Conservation (phyloP, 768 basidiomycete genomes). For the Calvatia gigantea region DNA sequence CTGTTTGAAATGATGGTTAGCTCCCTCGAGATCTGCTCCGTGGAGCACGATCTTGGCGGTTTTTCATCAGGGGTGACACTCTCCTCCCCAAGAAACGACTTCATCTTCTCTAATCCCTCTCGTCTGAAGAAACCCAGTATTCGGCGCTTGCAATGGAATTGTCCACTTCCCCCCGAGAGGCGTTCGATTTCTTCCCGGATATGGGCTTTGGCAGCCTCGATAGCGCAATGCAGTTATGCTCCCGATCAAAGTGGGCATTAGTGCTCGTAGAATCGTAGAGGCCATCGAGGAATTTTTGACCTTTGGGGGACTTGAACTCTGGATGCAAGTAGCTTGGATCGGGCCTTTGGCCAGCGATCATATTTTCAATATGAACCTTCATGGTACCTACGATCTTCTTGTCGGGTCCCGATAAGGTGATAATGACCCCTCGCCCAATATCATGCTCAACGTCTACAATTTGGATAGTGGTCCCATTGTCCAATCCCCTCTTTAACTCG, state of each 20-base stretch:
- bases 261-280: constrained; percentile 33
- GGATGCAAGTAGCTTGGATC: constrained; percentile 46
- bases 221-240: constrained; percentile 38
- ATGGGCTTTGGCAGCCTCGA: constrained; percentile 40
- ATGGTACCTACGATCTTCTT: constrained; percentile 51
- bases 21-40: constrained; percentile 55
- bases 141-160: constrained; percentile 30
- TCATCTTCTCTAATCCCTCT: constrained; percentile 44
- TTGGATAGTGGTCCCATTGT: constrained; percentile 17
- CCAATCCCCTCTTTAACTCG: constrained; percentile 34
- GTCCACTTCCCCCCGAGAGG: constrained; percentile 41
- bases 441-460: constrained; percentile 26
- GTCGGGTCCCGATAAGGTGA: constrained; percentile 46
- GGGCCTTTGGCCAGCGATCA: constrained; percentile 48
- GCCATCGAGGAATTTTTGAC: constrained; percentile 30
- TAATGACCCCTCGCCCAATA: constrained; percentile 24
- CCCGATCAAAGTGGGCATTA: constrained; percentile 43
- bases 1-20: constrained; percentile 39
- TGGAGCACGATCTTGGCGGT: constrained; percentile 36
- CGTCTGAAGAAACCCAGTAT: constrained; percentile 48
- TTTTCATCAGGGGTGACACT: constrained; percentile 43
- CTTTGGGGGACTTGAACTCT: constrained; percentile 27
- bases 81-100: constrained; percentile 51
- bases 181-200: constrained; percentile 46
- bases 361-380: constrained; percentile 56